Percentiles rank a stretch among this genome's conserved stretches.
phyloP scores from a whole-genome alignment of 805 yeast species.

The Wickerhamiella occidentalis region DNA sequence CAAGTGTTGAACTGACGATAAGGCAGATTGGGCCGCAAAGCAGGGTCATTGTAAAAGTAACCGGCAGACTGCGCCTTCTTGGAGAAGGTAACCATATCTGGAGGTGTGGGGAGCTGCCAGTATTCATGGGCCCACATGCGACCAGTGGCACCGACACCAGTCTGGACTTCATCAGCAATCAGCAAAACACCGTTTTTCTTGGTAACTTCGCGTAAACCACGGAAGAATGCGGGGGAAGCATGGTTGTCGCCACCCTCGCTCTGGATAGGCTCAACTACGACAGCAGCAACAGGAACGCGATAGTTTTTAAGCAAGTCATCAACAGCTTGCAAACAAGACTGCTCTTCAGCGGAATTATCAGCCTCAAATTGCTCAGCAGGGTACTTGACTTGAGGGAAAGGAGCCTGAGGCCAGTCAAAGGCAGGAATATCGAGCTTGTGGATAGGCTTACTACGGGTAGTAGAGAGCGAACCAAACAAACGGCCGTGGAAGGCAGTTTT shows the following conservation, averaged over 20 bases:
- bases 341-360: conserved; percentile 66
- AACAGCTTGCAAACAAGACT: conserved; percentile 58
- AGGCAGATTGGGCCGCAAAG: conserved; percentile 60
- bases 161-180: conserved; percentile 80
- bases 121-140: conserved; percentile 81
- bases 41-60: conserved; percentile 65
- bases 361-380: conserved; percentile 60
- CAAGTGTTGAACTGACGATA: conserved; percentile 88
- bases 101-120: conserved; percentile 60
- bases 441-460: conserved; percentile 87
- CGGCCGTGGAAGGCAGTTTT: conserved; percentile 91
- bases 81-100: conserved; percentile 77
- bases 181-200: conserved; percentile 54
- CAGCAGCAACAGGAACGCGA: conserved; percentile 73
- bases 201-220: conserved; percentile 67
- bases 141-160: conserved; percentile 85
- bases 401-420: conserved; percentile 94
- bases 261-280: conserved; percentile 83
- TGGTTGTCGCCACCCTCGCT: conserved; percentile 90
- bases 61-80: conserved; percentile 88
- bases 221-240: conserved; percentile 66
- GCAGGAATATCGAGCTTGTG: conserved; percentile 84
- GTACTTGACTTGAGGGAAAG: conserved; percentile 72
- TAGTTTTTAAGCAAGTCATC: conserved; percentile 57
- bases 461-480: conserved; percentile 79